A percentile compares a stretch with the other conserved stretches of the same genome.
Conservation (phyloP, 2,329 filamentous ascomycete species). For the Fusarium sp. region DNA sequence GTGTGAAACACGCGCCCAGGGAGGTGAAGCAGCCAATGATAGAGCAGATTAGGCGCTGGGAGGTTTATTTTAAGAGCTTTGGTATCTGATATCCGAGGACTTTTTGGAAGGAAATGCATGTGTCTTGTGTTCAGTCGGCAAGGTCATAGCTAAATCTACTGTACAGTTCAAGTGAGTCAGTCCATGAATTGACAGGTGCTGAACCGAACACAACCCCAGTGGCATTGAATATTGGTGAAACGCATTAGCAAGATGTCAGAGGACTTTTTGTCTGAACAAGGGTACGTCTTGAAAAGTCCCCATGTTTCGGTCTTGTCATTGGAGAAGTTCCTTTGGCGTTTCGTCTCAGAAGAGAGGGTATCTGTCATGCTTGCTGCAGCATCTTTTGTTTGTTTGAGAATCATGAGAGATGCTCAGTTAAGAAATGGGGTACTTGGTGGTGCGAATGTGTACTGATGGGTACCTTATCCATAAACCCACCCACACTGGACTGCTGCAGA, state of each 20-base stretch:
- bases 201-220: not conserved
- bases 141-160: constrained; percentile 1
- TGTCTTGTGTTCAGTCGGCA: constrained; percentile 2
- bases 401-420: not conserved
- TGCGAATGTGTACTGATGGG: not conserved
- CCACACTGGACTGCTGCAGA: not conserved
- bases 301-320: constrained; percentile 29
- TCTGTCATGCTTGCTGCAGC: not conserved
- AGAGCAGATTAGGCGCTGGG: constrained; percentile 46
- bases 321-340: constrained; percentile 7
- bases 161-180: not conserved
- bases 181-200: not conserved
- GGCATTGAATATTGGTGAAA: constrained; percentile 11
- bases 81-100: not conserved
- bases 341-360: constrained; percentile 22
- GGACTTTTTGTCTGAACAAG: constrained; percentile 24
- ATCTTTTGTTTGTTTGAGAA: constrained; percentile 25
- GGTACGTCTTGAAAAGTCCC: constrained; percentile 1
- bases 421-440: not conserved
- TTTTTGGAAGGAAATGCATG: not conserved
- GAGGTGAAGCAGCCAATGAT: constrained; percentile 43
- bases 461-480: not conserved
- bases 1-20: constrained; percentile 45
- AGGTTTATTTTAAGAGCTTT: constrained; percentile 26
- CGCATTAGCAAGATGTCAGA: constrained; percentile 12